These are phyloP conservation scores for Scolecobasidium constrictum DNA, from an alignment of 2,329 filamentous ascomycete species.

Conservation along the genomic window DNA sequence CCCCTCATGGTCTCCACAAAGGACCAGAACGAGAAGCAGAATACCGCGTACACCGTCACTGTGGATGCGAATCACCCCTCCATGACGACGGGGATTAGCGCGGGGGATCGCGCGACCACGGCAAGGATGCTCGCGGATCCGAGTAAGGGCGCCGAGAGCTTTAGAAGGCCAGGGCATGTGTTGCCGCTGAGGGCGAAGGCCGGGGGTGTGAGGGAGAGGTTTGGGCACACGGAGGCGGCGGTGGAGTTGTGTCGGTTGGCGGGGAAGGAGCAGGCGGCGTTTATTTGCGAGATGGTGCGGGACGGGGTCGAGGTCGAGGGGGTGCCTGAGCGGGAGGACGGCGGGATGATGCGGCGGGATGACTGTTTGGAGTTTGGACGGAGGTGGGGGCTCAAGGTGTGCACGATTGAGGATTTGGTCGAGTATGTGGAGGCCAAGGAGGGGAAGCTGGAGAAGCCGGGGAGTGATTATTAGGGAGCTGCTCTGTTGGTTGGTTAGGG, in stretches of 20 bases:
- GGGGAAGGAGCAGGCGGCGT: conserved; percentile 64
- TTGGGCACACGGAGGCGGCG: conserved; percentile 87
- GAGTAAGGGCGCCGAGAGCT: conserved; percentile 42
- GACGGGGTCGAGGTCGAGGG: conserved; percentile 67
- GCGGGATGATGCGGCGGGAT: conserved; percentile 89
- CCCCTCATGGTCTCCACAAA: conserved; percentile 80
- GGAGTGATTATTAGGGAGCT: conserved; percentile 14
- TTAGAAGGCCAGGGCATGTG: conserved; percentile 81
- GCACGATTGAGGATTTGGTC: conserved; percentile 88
- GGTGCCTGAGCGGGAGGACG: conserved; percentile 50
- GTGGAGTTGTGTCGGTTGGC: conserved; percentile 82
- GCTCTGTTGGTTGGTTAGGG: too few species aligned
- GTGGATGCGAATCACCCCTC: conserved; percentile 66
- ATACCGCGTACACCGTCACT: conserved; percentile 86
- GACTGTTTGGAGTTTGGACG: conserved; percentile 80
- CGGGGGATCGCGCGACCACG: conserved; percentile 74
- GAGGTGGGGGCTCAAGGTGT: conserved; percentile 82
- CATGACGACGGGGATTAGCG: conserved; percentile 82
- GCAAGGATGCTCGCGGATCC: conserved; percentile 68
- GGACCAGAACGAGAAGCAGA: conserved; percentile 60
- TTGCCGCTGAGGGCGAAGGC: conserved; percentile 69
- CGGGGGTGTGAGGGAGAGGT: conserved; percentile 70
- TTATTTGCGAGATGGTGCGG: conserved; percentile 86
- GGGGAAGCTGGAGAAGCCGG: conserved; percentile 30
- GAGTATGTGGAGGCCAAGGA: conserved; percentile 67